phyloP scores from a whole-genome alignment of 1,284 basidiomycete species.

The Ustilago esculenta region DNA sequence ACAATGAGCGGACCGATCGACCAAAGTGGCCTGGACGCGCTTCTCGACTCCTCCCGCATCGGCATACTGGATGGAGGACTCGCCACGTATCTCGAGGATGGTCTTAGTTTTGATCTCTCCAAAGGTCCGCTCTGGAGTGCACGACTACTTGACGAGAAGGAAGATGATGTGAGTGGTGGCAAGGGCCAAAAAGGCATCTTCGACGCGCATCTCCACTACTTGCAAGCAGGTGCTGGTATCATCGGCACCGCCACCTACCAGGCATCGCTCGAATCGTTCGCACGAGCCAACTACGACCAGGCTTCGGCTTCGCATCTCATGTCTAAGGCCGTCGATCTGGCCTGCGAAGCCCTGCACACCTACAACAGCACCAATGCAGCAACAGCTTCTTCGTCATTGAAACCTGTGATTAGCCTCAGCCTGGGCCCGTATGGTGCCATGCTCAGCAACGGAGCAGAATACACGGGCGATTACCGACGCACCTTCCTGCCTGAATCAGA shows the following conservation, averaged over 20 bases:
- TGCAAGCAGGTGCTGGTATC: constrained; percentile 56
- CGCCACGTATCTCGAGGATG: constrained; percentile 60
- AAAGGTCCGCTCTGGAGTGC: constrained; percentile 56
- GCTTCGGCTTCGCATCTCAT: constrained; percentile 45
- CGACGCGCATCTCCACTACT: constrained; percentile 54
- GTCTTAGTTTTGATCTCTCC: constrained; percentile 52
- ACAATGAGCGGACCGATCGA: constrained; percentile 25
- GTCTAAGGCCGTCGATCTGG: constrained; percentile 47
- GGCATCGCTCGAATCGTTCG: constrained; percentile 51
- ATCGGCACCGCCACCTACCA: constrained; percentile 60
- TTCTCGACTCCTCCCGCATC: constrained; percentile 38
- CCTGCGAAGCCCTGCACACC: constrained; percentile 37
- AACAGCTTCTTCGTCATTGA: background rate
- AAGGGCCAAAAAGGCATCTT: constrained; percentile 45
- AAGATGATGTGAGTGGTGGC: constrained; percentile 35
- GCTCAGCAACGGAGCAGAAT: constrained; percentile 57
- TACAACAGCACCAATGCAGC: constrained; percentile 6
- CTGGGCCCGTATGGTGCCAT: constrained; percentile 58
- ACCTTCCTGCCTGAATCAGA: constrained; percentile 35
- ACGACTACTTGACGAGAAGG: constrained; percentile 48
- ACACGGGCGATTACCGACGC: constrained; percentile 55
- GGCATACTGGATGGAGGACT: constrained; percentile 57
- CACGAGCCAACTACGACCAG: constrained; percentile 33
- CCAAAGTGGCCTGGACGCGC: constrained; percentile 24
- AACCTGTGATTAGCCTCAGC: constrained; percentile 47